Evolutionary conservation across 768 basidiomycete genomes (phyloP).

Genomic region (Saitozyma podzolica): DNA sequence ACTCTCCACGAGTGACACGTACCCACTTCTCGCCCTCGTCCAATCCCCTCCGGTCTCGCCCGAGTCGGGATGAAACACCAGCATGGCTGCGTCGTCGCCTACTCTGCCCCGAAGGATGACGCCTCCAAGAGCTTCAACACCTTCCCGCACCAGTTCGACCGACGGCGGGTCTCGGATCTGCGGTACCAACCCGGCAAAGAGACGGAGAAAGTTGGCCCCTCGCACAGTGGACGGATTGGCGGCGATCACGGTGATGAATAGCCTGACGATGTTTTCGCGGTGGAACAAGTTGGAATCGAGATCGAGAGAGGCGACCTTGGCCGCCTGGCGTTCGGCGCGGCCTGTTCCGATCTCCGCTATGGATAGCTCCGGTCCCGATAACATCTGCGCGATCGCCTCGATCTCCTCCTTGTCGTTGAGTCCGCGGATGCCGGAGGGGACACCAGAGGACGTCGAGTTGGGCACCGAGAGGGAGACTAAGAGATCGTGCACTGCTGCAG

Average conservation of each 20-base stretch:
- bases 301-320: constrained; percentile 22
- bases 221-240: constrained; percentile 32
- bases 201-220: constrained; percentile 22
- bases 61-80: constrained; percentile 23
- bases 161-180: constrained; percentile 23
- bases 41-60: constrained; percentile 24
- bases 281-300: constrained; percentile 32
- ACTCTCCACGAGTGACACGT: constrained; percentile 33
- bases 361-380: constrained; percentile 38
- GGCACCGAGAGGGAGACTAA: constrained; percentile 26
- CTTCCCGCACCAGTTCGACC: constrained; percentile 23
- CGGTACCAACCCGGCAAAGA: constrained; percentile 29
- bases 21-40: constrained; percentile 26
- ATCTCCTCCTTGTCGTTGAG: constrained; percentile 40
- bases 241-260: constrained; percentile 45
- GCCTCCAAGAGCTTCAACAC: constrained; percentile 34
- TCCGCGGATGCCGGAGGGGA: constrained; percentile 34
- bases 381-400: constrained; percentile 40
- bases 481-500: constrained; percentile 26
- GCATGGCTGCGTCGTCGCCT: constrained; percentile 26
- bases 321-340: constrained; percentile 31
- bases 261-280: constrained; percentile 32
- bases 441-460: constrained; percentile 18
- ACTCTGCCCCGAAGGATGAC: constrained; percentile 27
- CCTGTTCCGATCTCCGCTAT: constrained; percentile 36